Percentiles rank a stretch among this genome's conserved stretches.
These are phyloP conservation scores for Rhynchospora breviuscula DNA, from an alignment of 176 grass and related monocot genomes.

Conservation along the genomic window DNA sequence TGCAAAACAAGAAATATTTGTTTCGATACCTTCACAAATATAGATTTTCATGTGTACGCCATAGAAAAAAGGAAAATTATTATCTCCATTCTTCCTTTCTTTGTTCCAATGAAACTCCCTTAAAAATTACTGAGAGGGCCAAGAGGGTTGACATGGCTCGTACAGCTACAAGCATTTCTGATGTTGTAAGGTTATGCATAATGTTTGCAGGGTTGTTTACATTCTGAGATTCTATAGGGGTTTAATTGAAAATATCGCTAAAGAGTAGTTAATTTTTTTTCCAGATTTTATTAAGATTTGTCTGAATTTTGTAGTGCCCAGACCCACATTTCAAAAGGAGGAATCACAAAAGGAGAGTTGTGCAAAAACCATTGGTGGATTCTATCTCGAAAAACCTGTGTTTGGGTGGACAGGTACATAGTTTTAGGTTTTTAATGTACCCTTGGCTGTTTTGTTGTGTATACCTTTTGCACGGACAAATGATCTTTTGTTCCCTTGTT, in stretches of 20 bases:
- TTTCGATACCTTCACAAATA: neutral
- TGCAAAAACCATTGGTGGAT: constrained; percentile 60
- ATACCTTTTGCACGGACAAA: neutral
- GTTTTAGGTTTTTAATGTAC: constrained; percentile 5
- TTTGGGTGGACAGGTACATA: constrained; percentile 59
- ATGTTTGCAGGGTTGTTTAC: neutral
- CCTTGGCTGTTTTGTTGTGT: neutral
- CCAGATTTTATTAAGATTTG: constrained; percentile 4
- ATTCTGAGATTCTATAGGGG: neutral
- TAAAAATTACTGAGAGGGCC: neutral
- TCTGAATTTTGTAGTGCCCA: constrained; percentile 58
- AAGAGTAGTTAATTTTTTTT: neutral
- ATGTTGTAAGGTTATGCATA: neutral
- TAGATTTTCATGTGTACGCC: neutral
- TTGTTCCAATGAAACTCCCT: neutral
- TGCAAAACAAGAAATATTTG: neutral
- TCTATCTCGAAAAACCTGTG: constrained; percentile 68
- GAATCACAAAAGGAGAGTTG: constrained; percentile 93
- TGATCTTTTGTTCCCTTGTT: neutral
- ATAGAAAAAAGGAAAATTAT: neutral
- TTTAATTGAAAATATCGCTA: neutral
- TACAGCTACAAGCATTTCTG: neutral
- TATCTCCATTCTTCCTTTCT: neutral
- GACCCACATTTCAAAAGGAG: constrained; percentile 95
- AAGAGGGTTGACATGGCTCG: neutral